Evolutionary conservation across 2,329 filamentous ascomycete genomes (phyloP), one percentile per base, ranked within the genome.

Genomic region (Capronia americana): DNA sequence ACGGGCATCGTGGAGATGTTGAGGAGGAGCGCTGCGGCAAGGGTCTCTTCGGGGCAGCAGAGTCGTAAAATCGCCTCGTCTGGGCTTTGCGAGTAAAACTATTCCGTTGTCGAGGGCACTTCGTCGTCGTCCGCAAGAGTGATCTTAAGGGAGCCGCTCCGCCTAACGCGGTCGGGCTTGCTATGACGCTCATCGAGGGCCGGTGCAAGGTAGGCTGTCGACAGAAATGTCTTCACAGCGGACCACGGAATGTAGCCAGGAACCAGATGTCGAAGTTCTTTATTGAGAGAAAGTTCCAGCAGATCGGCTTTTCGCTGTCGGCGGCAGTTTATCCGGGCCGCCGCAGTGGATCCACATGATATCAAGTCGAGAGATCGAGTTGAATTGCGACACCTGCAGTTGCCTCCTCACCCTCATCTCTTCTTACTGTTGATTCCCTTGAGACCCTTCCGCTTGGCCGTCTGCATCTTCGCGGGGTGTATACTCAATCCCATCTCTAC

Each of bases 71-170:
- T n/a, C 72, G 70, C 53, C 79, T 75, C 54, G 74, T 75, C 61
- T 80, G 77, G 8, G 73, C 69, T 34, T 77, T 75, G 23, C 76
- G 74, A 61, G 71, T 73, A 61, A 78, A 64, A 54, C 66, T 71
- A 44, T 74, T 69, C 55, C 74, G 74, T 70, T 78, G 76, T 59
- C 74, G 78, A 59, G 78, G 75, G 70, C 75, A 78, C 74, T 77
- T 75, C 66, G 77, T 74, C 63, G 79, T 77, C 14, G 79, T 75
- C 66, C 79, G 76, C 69, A 82, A 70, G 63, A 82, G 74, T 71
- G 78, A 77, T 69, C 77, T 54, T 4, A 63, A 74, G 71, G 79
- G 65, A 55, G 64, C 77, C 73, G 78, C 77, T 71, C 79, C 78
- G 64, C 79, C 79, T 75, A 81, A 75, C 65, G 76, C 75, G 65